Conservation (phyloP, 1,284 basidiomycete genomes). For the Marasmius fiardii region DNA sequence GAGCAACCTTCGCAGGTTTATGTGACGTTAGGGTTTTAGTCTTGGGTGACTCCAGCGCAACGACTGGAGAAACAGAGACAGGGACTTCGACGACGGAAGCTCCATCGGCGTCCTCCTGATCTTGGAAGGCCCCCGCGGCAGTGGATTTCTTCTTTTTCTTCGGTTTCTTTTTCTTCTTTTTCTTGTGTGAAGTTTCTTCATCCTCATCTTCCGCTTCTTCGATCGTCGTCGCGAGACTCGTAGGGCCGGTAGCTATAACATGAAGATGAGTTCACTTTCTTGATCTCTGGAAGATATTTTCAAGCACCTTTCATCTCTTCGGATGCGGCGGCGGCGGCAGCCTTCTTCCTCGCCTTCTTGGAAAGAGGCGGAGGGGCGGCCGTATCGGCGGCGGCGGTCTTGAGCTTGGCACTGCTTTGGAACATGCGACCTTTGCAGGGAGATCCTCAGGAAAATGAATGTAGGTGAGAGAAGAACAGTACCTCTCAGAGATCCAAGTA, state of each 20-base stretch:
- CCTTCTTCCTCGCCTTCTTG: not conserved
- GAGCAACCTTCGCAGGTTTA: conserved; percentile 22
- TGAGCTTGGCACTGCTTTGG: conserved; percentile 56
- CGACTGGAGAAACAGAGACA: conserved; percentile 9
- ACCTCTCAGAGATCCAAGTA: conserved; percentile 71
- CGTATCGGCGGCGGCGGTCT: conserved; percentile 19
- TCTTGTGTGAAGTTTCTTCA: conserved; percentile 33
- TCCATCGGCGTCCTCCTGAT: not conserved
- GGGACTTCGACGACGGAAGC: conserved; percentile 16
- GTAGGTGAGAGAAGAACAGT: conserved; percentile 8
- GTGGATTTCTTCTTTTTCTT: conserved; percentile 66
- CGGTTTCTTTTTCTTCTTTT: conserved; percentile 67
- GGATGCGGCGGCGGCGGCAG: not conserved
- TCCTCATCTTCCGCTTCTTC: conserved; percentile 69
- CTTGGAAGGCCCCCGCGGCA: conserved; percentile 22
- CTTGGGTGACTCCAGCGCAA: conserved; percentile 16
- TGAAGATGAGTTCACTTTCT: too few species aligned
- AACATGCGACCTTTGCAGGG: conserved; percentile 61
- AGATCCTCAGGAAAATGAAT: conserved; percentile 12
- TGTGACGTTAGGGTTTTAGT: conserved; percentile 8
- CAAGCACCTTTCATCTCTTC: not conserved
- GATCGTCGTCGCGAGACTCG: conserved; percentile 47
- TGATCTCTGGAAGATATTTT: too few species aligned
- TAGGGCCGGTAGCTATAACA: too few species aligned
- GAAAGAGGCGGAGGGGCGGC: conserved; percentile 16